A percentile compares a stretch with the other conserved stretches of the same genome.
Evolutionary conservation across 805 yeast species (phyloP).

Genomic region (Saccharomycopsis fodiens): DNA sequence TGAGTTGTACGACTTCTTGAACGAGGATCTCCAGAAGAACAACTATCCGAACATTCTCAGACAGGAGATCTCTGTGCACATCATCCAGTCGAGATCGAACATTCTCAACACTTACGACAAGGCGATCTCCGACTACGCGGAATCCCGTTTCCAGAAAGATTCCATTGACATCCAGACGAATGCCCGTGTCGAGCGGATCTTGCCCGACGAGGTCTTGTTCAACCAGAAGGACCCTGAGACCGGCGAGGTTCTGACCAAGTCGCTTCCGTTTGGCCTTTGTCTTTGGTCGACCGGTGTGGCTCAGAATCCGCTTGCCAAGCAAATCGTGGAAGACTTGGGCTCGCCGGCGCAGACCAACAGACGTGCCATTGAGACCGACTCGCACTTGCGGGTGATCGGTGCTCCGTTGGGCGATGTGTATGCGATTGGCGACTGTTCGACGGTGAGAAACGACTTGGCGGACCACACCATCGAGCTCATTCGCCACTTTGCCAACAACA

Average conservation of each 20-base stretch:
- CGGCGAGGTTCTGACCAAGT: slow-evolving; percentile 34
- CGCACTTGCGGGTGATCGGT: slow-evolving; percentile 63
- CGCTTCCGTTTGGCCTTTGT: slow-evolving; percentile 60
- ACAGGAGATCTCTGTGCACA: slow-evolving; percentile 58
- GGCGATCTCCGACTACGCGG: slow-evolving; percentile 56
- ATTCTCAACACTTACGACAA: slow-evolving; percentile 64
- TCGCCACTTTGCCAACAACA: slow-evolving; percentile 35
- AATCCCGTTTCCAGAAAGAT: slow-evolving; percentile 55
- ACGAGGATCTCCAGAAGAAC: slow-evolving; percentile 49
- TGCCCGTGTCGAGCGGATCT: slow-evolving; percentile 53
- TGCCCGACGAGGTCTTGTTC: slow-evolving; percentile 51
- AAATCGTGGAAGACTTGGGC: slow-evolving; percentile 41
- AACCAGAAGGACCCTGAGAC: slow-evolving; percentile 39
- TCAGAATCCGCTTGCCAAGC: slow-evolving; percentile 53
- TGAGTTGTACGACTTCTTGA: slow-evolving; percentile 56
- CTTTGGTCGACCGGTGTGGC: slow-evolving; percentile 76
- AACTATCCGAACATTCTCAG: slow-evolving; percentile 52
- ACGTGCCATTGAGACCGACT: slow-evolving; percentile 70
- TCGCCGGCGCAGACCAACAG: slow-evolving; percentile 45
- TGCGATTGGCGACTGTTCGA: slow-evolving; percentile 68
- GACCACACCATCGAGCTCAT: slow-evolving; percentile 47
- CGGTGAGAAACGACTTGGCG: slow-evolving; percentile 53
- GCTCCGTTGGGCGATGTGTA: slow-evolving; percentile 61
- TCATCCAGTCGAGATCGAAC: slow-evolving; percentile 61
- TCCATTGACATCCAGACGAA: slow-evolving; percentile 55